phyloP scores from a whole-genome alignment of 495 filamentous ascomycete species.

The Neurospora tetraspora region DNA sequence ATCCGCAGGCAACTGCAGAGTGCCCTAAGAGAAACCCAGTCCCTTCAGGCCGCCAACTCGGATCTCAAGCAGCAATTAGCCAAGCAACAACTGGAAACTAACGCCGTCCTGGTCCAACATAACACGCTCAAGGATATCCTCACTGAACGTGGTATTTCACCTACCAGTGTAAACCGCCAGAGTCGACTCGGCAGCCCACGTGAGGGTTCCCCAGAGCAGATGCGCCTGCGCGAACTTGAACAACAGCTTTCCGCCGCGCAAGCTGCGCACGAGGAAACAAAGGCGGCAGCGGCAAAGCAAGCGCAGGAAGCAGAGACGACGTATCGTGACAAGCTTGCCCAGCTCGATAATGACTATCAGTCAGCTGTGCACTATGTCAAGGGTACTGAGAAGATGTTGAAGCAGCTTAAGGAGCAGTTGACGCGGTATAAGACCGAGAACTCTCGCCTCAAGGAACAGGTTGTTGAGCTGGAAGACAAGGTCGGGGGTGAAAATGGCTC shows the following conservation, averaged over 20 bases:
- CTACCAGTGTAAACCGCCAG: constrained; percentile 41
- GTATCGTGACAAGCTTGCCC: constrained; percentile 83
- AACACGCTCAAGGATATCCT: constrained; percentile 87
- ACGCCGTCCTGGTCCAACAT: constrained; percentile 83
- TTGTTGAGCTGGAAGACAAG: constrained; percentile 50
- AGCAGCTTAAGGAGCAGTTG: constrained; percentile 95
- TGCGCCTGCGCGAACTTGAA: constrained; percentile 79
- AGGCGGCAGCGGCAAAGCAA: constrained; percentile 60
- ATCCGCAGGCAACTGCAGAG: constrained; percentile 83
- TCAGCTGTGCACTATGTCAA: constrained; percentile 99
- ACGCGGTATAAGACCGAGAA: constrained; percentile 81
- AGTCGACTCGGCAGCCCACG: constrained; percentile 42
- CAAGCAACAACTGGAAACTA: constrained; percentile 76
- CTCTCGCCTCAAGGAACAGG: constrained; percentile 66
- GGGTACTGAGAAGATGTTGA: constrained; percentile 97
- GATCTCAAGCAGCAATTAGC: constrained; percentile 72
- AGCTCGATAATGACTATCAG: constrained; percentile 93
- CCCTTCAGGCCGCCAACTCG: constrained; percentile 61
- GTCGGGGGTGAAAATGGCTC: constrained; percentile 20
- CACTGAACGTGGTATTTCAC: constrained; percentile 71
- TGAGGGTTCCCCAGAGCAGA: constrained; percentile 66
- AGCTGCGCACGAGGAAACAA: constrained; percentile 76
- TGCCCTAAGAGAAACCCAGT: constrained; percentile 68
- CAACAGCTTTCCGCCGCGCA: constrained; percentile 71
- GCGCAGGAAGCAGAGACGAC: constrained; percentile 74